Evolutionary conservation across 2,329 filamentous ascomycete species (phyloP), one percentile per base, ranked within the genome.

Genomic region (Albophoma yamanashiensis): DNA sequence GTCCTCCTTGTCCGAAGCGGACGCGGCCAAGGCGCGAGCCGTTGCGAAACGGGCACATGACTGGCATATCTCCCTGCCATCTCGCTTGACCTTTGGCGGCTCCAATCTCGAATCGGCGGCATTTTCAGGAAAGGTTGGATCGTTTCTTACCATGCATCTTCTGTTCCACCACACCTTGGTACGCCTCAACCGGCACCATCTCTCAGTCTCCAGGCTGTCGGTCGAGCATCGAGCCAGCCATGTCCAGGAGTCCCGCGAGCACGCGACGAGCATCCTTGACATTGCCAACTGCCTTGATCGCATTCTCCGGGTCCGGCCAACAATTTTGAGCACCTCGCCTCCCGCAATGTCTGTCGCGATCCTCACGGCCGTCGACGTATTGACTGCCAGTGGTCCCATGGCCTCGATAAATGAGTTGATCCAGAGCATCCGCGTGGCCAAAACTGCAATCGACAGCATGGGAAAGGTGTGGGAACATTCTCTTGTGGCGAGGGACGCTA

Each of bases 91-190:
- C 12, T 85, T 85, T 66, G 82, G 77, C 4, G 69, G 77, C 4
- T 73, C 78, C 59, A 89, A 88, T 60, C 73, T 89, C 17, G 79
- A 84, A 53, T 74, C 76, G 38, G 82, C 81, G 50, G 78, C 83
- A 8, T 72, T 78, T 38, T 80, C 81, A 34, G 82, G 73, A 20
- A 72, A 81, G 64, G 75, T 81, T 1, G 84, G 84, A 6, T 78
- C 79, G 0, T 87, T 86, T 67, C 73, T 89, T 59, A 82, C 81
- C 1, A 81, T 89, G 70, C 87, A 90, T 69, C 75, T 87, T 36
- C 74, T 89, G n/a, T 87, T 87, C 68, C 81, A 88, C 68, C 80
- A 83, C 55, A 79, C 84, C 0, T 72, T 84, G 66, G 81, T 89
- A 71, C 85, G 85, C 64, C 75, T 89, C 38, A 86, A 88, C 65